Base-by-base conservation (phyloP, 1,284 basidiomycete species). In the Tilletia walkeri region DNA sequence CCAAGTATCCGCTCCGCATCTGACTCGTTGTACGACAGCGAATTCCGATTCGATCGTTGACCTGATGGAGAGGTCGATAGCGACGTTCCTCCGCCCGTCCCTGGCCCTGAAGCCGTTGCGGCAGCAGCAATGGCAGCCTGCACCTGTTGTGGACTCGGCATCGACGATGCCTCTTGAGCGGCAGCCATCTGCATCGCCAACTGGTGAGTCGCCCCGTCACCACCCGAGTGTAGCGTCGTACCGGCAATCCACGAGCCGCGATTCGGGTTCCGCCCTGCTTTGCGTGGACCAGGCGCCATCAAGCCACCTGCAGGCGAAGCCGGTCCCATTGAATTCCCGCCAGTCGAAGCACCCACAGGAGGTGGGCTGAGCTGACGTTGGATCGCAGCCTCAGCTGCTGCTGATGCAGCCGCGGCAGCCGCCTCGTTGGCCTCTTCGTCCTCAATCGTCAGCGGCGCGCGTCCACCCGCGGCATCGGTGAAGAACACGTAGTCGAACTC, bases 401-500 rank as follows among this genome's bases (percentile, higher is more conserved):
- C 53, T 1, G 41, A 4, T 2, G 38, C 54, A 49, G 61, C 49
- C 7, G 24, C 53, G 5, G 54, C 54, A n/a, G 20, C 50, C 45
- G 30, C 61, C 16, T 69, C 34, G 36, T 14, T 24, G n/a, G 39
- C 16, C 59, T 68, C 65, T 48, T 73, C 73, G 48, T 79, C 78
- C 66, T 73, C 78, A 53, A 80, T 68, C 20, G 69, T 63, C 54
- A 66, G 66, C 12, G 78, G 74, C 1, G 77, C 75, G 2, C 77
- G 77, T 36, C 75, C 76, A 18, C 78, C 78, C 24, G 73, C 75
- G 45, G 77, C 78, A 68, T 77, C 77, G 16, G 76, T 79, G 70
- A 74, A 77, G 66, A 81, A 81, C 53, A 80, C 73, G 30, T 69
- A 76, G 61, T 79, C 79, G 49, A 81, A 81, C 65, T 78, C 78